Percentiles rank a stretch among this genome's conserved stretches.
These are phyloP conservation scores for Zygnema cylindricum DNA, from an alignment of 139 green algal species.

Conservation along the genomic window DNA sequence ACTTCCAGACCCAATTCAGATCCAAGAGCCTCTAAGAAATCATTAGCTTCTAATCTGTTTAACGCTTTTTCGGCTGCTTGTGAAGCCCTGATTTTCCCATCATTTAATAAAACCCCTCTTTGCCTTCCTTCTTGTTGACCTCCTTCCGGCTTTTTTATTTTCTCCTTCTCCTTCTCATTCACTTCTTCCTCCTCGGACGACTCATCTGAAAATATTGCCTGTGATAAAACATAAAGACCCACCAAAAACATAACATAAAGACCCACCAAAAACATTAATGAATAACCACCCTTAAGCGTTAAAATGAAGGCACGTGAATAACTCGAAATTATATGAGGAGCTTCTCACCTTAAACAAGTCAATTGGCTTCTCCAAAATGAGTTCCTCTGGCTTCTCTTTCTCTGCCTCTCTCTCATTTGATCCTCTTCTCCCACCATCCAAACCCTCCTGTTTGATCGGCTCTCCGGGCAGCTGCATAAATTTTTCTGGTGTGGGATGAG, in stretches of 20 bases:
- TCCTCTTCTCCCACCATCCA: background rate
- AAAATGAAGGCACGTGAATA: too few species aligned
- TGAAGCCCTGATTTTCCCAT: background rate
- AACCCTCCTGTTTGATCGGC: too few species aligned
- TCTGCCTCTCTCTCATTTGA: background rate
- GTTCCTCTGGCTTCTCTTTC: background rate
- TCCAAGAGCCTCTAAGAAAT: constrained; percentile 47
- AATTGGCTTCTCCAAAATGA: constrained; percentile 31
- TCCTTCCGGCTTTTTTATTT: background rate
- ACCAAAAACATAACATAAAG: background rate
- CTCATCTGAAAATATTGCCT: constrained; percentile 57
- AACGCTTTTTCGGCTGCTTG: constrained; percentile 39
- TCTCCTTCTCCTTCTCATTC: constrained; percentile 25
- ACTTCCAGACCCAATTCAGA: constrained; percentile 55
- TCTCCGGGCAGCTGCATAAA: background rate
- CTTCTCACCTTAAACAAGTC: constrained; percentile 54
- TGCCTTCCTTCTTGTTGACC: background rate
- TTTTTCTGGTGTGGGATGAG: background rate
- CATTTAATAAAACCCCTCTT: background rate
- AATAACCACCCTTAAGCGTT: background rate
- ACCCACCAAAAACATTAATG: background rate
- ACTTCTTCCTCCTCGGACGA: constrained; percentile 27
- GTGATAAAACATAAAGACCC: background rate
- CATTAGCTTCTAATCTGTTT: constrained; percentile 38
- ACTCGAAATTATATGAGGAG: background rate